A percentile compares a stretch with the other conserved stretches of the same genome.
Evolutionary conservation across 2,329 filamentous ascomycete genomes (phyloP).

Genomic region (Colletotrichum lentis): DNA sequence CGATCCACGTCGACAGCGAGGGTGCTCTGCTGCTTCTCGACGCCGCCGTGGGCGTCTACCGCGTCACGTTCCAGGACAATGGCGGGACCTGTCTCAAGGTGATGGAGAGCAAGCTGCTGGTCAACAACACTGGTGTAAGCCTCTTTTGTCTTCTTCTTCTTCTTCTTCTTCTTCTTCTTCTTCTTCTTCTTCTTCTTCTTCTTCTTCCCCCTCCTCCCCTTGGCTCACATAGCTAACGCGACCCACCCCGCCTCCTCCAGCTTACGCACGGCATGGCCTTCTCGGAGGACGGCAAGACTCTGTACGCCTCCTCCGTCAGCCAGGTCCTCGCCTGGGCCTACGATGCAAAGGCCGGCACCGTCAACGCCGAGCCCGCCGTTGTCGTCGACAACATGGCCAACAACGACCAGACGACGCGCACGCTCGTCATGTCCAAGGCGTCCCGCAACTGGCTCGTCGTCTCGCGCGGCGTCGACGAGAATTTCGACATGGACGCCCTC

Average conservation of each 20-base stretch:
- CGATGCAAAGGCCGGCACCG: conserved; percentile 59
- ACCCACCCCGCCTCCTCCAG: conserved; percentile 46
- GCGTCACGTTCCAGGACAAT: conserved; percentile 52
- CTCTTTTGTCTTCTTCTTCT: neutral
- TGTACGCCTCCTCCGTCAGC: conserved; percentile 66
- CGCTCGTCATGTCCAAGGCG: conserved; percentile 67
- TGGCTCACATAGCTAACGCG: conserved; percentile 8
- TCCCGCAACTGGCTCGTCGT: conserved; percentile 67
- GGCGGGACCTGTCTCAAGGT: conserved; percentile 54
- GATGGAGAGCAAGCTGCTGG: conserved; percentile 44
- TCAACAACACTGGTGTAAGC: conserved; percentile 50
- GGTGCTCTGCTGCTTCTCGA: conserved; percentile 59
- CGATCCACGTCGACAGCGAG: conserved; percentile 55
- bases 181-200: too few relatives aligned
- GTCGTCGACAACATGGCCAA: conserved; percentile 60
- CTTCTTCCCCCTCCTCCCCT: too few relatives aligned
- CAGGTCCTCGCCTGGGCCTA: conserved; percentile 73
- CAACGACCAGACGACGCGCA: conserved; percentile 71
- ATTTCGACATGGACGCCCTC: conserved; percentile 66
- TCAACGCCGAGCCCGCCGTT: conserved; percentile 58
- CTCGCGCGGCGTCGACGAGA: conserved; percentile 69
- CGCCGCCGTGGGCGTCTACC: conserved; percentile 52
- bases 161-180: too few relatives aligned
- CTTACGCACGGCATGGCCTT: conserved; percentile 66
- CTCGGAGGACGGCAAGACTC: conserved; percentile 59